These are phyloP conservation scores for Vanrija pseudolonga DNA, from an alignment of 1,284 basidiomycete genomes.

Conservation along the genomic window DNA sequence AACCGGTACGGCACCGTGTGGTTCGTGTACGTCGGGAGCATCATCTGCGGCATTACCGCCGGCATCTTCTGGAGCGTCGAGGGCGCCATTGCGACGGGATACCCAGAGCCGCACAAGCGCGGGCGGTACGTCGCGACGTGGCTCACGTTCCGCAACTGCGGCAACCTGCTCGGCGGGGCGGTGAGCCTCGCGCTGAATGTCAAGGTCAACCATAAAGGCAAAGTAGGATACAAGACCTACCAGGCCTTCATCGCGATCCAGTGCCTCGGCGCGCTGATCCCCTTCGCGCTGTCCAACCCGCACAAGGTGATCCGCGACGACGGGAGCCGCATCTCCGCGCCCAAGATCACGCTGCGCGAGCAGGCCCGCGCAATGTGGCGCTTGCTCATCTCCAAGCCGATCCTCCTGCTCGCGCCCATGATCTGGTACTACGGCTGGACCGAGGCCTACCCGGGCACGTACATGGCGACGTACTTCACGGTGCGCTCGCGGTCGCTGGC, in stretches of 20 bases:
- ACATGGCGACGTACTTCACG: too few relatives aligned
- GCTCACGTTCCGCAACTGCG: slow-evolving; percentile 29
- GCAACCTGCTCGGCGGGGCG: slow-evolving; percentile 31
- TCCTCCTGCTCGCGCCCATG: too few relatives aligned
- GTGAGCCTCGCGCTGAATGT: slow-evolving; percentile 23
- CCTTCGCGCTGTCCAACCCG: slow-evolving; percentile 22
- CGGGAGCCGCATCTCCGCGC: too few relatives aligned
- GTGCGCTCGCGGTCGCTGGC: too few relatives aligned
- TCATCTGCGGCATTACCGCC: slow-evolving; percentile 33
- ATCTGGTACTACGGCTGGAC: too few relatives aligned
- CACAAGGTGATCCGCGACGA: slow-evolving; percentile 19
- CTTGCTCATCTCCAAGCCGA: too few relatives aligned
- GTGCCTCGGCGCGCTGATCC: slow-evolving; percentile 18
- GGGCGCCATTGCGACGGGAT: slow-evolving; percentile 6
- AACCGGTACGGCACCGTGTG: slow-evolving; percentile 24
- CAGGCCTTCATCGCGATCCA: slow-evolving; percentile 36
- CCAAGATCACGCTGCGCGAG: too few relatives aligned
- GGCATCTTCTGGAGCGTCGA: slow-evolving; percentile 36
- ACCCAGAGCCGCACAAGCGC: slow-evolving; percentile 9
- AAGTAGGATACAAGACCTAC: slow-evolving; percentile 27
- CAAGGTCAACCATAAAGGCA: slow-evolving; percentile 16
- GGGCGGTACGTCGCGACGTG: slow-evolving; percentile 30
- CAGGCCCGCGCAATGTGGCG: too few relatives aligned
- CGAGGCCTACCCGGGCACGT: too few relatives aligned
- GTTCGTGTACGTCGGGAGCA: slow-evolving; percentile 32